A percentile compares a stretch with the other conserved stretches of the same genome.
phyloP scores from a whole-genome alignment of 345 rosid species.

The Stellera chamaejasme region DNA sequence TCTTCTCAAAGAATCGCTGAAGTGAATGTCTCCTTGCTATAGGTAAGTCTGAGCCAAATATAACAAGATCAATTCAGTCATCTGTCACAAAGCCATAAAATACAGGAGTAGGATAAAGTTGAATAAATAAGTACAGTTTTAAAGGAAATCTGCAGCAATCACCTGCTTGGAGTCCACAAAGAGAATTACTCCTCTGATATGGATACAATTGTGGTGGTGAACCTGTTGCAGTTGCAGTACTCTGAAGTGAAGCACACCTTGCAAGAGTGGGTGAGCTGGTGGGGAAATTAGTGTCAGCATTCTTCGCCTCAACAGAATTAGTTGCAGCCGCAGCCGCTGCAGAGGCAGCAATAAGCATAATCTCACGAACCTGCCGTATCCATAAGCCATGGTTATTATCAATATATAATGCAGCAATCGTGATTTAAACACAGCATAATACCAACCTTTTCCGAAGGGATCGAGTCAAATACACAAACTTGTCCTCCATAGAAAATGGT shows the following conservation, averaged over 20 bases:
- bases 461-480: slow-evolving; percentile 57
- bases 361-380: slow-evolving; percentile 50
- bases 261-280: slow-evolving; percentile 48
- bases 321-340: slow-evolving; percentile 36
- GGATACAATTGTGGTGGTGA: slow-evolving; percentile 48
- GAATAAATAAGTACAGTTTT: slow-evolving; percentile 4
- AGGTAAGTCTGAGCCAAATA: slow-evolving; percentile 55
- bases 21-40: slow-evolving; percentile 85
- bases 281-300: slow-evolving; percentile 22
- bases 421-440: background rate
- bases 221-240: slow-evolving; percentile 48
- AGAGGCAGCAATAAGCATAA: slow-evolving; percentile 52
- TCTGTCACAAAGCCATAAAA: background rate
- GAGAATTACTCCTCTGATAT: slow-evolving; percentile 28
- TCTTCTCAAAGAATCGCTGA: slow-evolving; percentile 85
- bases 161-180: slow-evolving; percentile 84
- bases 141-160: slow-evolving; percentile 7
- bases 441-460: slow-evolving; percentile 66
- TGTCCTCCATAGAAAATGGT: slow-evolving; percentile 80
- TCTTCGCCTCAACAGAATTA: slow-evolving; percentile 42
- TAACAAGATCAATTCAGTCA: slow-evolving; percentile 8
- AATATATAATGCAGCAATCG: background rate
- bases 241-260: slow-evolving; percentile 78
- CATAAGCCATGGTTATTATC: background rate
- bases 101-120: slow-evolving; percentile 6